Percentiles rank a stretch among this genome's conserved stretches.
Conservation (phyloP, 1,139 yeast genomes). For the Candida albicans region DNA sequence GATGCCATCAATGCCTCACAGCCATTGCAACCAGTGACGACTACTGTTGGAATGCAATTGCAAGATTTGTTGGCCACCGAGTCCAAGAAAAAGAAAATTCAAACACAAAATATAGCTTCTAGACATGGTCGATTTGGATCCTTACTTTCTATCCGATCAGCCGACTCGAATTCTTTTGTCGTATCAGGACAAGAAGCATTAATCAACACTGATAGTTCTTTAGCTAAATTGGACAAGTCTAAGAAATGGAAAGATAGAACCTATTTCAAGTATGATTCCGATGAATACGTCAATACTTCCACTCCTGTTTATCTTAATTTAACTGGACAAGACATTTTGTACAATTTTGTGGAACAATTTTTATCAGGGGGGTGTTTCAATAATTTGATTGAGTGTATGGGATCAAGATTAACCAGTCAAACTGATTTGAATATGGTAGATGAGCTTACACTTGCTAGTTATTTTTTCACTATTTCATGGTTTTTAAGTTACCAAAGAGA, state of each 20-base stretch:
- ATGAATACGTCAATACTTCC: constrained; percentile 31
- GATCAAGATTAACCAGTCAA: constrained; percentile 13
- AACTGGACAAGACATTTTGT: constrained; percentile 33
- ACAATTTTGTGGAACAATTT: constrained; percentile 49
- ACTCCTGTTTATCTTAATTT: constrained; percentile 30
- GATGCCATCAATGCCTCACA: constrained; percentile 9
- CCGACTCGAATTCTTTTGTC: constrained; percentile 60
- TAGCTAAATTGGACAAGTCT: constrained; percentile 61
- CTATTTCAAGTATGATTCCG: constrained; percentile 46
- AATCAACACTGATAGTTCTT: constrained; percentile 42
- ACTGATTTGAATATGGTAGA: constrained; percentile 39
- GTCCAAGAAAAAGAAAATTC: constrained; percentile 48
- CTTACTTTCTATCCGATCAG: constrained; percentile 64
- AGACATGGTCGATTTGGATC: constrained; percentile 95
- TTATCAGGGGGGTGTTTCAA: constrained; percentile 79
- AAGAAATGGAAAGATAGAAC: constrained; percentile 63
- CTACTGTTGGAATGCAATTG: constrained; percentile 43
- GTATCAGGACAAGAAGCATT: constrained; percentile 75
- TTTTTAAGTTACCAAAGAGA: constrained; percentile 48
- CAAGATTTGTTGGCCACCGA: constrained; percentile 60
- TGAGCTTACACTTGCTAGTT: constrained; percentile 45
- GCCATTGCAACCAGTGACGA: constrained; percentile 21
- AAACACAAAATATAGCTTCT: constrained; percentile 56
- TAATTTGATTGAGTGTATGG: constrained; percentile 46
- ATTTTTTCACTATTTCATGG: constrained; percentile 70